Base-by-base conservation (phyloP, 2,329 filamentous ascomycete genomes). In the Fusarium protoensiforme region DNA sequence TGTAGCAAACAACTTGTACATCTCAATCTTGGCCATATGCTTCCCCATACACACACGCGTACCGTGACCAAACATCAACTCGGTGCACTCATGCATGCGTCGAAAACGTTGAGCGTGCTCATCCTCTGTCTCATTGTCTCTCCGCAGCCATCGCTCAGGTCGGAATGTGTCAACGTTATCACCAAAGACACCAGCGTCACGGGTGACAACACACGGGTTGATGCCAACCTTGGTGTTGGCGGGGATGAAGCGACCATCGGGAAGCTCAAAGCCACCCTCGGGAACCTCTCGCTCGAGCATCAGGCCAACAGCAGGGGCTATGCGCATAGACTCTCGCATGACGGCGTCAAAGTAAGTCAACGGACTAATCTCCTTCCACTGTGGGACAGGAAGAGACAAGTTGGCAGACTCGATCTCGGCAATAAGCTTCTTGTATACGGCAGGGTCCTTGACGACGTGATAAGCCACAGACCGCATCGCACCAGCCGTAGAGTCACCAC, bases 1-100 rank as follows among this genome's bases (percentile, higher is more conserved):
- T 6, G 71, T 74, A 7, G 71, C 71, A 59, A 73, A 73, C 61
- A 73, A 31, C 27, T 73, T 73, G 16, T 73, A 73, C 61, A 73
- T 73, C 58, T 73, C 71, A 7, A 73, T 18, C 41, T 74, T 73
- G 0, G 71, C 70, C 71, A 73, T 73, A 18, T 74, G 59, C 11
- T 74, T 74, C 0, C 71, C 71, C 71, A 73, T 73, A n/a, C 71
- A 73, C 10, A 69, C 68, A 4, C 71, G 54, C 0, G 71, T 68
- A 3, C 71, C 71, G 11, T 74, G 71, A 0, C 71, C 71, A 39
- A 73, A 73, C 71, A 73, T 74, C 33, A 73, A 22, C 48, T 73
- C 71, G 0, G 64, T 74, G 3, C 64, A 73, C 29, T 73, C 71
- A 24, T 72, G 56, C 71, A 73, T 73, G 2, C 64, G 53, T 27